Percentiles rank a stretch among this genome's conserved stretches.
Evolutionary conservation across 371 early-diverging fungal species (phyloP).

Genomic region (Mucor indicus): DNA sequence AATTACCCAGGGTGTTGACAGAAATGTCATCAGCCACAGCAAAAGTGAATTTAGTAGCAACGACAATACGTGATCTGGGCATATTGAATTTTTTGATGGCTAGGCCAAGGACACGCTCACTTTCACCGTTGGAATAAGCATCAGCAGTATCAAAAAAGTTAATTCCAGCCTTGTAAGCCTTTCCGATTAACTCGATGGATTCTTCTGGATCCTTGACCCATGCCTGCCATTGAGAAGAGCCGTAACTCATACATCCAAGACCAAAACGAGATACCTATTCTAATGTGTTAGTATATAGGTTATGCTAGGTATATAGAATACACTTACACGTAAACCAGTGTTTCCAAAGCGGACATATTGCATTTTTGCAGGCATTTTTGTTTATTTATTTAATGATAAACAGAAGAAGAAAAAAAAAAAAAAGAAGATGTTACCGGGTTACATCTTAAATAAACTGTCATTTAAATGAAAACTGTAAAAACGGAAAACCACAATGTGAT

Average conservation of each 20-base stretch:
- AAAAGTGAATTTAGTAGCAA: slow-evolving; percentile 40
- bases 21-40: slow-evolving; percentile 4
- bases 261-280: slow-evolving; percentile 11
- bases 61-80: slow-evolving; percentile 35
- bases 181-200: slow-evolving; percentile 30
- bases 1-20: neutral
- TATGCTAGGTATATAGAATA: neutral
- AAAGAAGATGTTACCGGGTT: neutral
- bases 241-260: slow-evolving; percentile 8
- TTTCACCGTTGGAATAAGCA: slow-evolving; percentile 33
- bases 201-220: slow-evolving; percentile 31
- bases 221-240: slow-evolving; percentile 3
- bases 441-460: no score
- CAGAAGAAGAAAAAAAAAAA: neutral
- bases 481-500: no score
- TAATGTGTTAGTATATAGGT: neutral
- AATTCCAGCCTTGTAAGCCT: slow-evolving; percentile 45
- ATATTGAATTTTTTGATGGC: slow-evolving; percentile 35
- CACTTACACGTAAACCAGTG: slow-evolving; percentile 6
- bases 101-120: slow-evolving; percentile 38
- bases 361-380: neutral
- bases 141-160: slow-evolving; percentile 43
- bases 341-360: slow-evolving; percentile 9
- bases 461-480: no score
- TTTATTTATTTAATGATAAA: neutral